Percentiles rank a stretch among this genome's conserved stretches.
These are phyloP conservation scores for Cordyceps tenuipes DNA, from an alignment of 2,329 filamentous ascomycete genomes.

Conservation along the genomic window DNA sequence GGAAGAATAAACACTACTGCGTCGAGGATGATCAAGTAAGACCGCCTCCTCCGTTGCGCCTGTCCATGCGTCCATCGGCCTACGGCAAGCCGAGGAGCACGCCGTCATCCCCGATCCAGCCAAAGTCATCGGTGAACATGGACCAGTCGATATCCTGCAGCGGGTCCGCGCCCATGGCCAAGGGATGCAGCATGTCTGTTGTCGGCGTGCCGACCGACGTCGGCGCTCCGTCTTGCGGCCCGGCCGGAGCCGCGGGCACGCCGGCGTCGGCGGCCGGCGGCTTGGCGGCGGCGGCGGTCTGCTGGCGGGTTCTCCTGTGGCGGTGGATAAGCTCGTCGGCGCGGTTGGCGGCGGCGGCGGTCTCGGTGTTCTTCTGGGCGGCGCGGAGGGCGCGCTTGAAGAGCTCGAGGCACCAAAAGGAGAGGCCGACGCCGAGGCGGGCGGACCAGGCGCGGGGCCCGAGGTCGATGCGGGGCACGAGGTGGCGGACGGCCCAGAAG, in stretches of 20 bases:
- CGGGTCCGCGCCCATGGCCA: constrained; percentile 22
- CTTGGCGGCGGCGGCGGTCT: background rate
- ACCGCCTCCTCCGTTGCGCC: background rate
- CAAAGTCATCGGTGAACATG: constrained; percentile 42
- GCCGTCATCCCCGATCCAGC: constrained; percentile 29
- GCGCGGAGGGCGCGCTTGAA: constrained; percentile 37
- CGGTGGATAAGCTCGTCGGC: constrained; percentile 21
- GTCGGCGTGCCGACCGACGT: constrained; percentile 10
- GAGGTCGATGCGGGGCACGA: constrained; percentile 31
- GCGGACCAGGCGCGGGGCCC: constrained; percentile 34
- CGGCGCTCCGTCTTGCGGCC: background rate
- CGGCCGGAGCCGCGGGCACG: background rate
- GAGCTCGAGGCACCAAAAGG: constrained; percentile 40
- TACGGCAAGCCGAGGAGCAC: constrained; percentile 23
- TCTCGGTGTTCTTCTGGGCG: constrained; percentile 25
- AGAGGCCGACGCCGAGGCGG: constrained; percentile 40
- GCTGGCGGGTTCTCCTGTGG: background rate
- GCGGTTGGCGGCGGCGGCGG: constrained; percentile 18
- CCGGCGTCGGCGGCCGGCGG: background rate
- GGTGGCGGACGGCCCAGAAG: constrained; percentile 35
- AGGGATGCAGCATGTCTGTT: constrained; percentile 16
- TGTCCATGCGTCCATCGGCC: background rate
- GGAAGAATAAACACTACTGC: too few relatives aligned
- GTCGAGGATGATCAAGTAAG: background rate
- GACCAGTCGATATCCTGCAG: constrained; percentile 42